A percentile compares a stretch with the other conserved stretches of the same genome.
phyloP scores from a whole-genome alignment of 2,329 filamentous ascomycete genomes.

The Aureobasidium sp. region DNA sequence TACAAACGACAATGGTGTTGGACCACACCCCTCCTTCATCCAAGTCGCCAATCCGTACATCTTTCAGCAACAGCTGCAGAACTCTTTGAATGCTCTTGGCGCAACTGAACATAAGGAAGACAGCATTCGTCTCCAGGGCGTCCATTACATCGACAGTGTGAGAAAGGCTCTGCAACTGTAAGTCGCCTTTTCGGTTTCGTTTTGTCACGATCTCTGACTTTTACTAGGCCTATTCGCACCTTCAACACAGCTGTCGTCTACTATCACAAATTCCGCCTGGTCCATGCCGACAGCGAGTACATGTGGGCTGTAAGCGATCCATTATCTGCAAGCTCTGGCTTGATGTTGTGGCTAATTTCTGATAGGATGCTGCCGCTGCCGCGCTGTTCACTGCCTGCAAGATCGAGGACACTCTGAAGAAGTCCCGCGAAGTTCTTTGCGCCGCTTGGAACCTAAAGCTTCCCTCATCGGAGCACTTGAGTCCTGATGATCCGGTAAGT shows the following conservation, averaged over 20 bases:
- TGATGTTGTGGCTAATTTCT: slow-evolving; percentile 13
- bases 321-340: not conserved
- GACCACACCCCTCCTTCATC: slow-evolving; percentile 57
- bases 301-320: slow-evolving; percentile 51
- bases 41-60: slow-evolving; percentile 68
- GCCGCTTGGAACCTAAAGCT: slow-evolving; percentile 81
- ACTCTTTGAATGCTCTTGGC: slow-evolving; percentile 61
- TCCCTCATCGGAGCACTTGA: slow-evolving; percentile 54
- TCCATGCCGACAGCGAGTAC: slow-evolving; percentile 79
- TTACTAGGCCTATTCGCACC: slow-evolving; percentile 70
- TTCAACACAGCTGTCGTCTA: slow-evolving; percentile 88
- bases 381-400: slow-evolving; percentile 92
- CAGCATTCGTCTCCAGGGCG: slow-evolving; percentile 71
- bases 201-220: slow-evolving; percentile 3
- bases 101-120: slow-evolving; percentile 71
- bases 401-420: slow-evolving; percentile 96
- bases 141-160: slow-evolving; percentile 82
- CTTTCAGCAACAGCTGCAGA: slow-evolving; percentile 72
- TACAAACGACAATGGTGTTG: slow-evolving; percentile 18
- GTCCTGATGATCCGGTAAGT: slow-evolving; percentile 73
- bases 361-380: slow-evolving; percentile 74
- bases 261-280: slow-evolving; percentile 87
- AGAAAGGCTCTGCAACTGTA: slow-evolving; percentile 72
- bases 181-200: slow-evolving; percentile 27
- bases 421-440: slow-evolving; percentile 86